Percentiles rank a stretch among this genome's conserved stretches.
These are phyloP conservation scores for Miamiensis avidus DNA, from an alignment of 169 alveolate species.

Conservation along the genomic window DNA sequence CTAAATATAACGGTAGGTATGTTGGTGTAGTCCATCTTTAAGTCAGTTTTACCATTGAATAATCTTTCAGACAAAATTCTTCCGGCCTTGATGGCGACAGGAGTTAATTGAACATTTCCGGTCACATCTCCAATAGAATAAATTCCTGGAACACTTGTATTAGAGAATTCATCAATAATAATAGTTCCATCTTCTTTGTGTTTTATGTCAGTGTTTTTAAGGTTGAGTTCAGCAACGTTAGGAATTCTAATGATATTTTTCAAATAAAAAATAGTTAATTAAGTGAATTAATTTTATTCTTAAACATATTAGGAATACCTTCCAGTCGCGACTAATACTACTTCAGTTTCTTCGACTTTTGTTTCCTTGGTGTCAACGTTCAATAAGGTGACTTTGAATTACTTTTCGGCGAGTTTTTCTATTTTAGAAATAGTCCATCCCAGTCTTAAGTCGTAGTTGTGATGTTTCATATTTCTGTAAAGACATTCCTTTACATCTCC, in stretches of 20 bases:
- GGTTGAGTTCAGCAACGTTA: constrained; percentile 46
- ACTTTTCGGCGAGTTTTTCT: neutral
- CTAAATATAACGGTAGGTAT: constrained; percentile 93
- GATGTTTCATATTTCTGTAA: constrained; percentile 49
- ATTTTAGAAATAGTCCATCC: constrained; percentile 33
- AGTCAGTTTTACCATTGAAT: constrained; percentile 63
- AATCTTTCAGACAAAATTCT: constrained; percentile 91
- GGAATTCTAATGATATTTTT: constrained; percentile 57
- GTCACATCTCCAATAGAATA: constrained; percentile 77
- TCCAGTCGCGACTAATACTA: constrained; percentile 85
- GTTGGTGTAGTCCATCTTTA: constrained; percentile 70
- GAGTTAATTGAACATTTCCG: constrained; percentile 77
- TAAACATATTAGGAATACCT: neutral
- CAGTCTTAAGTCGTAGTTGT: constrained; percentile 52
- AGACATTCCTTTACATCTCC: constrained; percentile 49
- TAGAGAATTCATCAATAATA: constrained; percentile 74
- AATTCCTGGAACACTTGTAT: constrained; percentile 60
- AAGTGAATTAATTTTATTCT: neutral
- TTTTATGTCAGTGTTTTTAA: constrained; percentile 69
- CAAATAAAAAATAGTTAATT: no score
- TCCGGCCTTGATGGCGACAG: constrained; percentile 96
- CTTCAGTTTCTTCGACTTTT: constrained; percentile 51
- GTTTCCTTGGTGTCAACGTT: constrained; percentile 1
- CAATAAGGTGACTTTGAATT: constrained; percentile 12
- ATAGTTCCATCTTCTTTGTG: constrained; percentile 58